A percentile compares a stretch with the other conserved stretches of the same genome.
Conservation (phyloP, 2,329 filamentous ascomycete genomes). For the Colletotrichum kahawae region DNA sequence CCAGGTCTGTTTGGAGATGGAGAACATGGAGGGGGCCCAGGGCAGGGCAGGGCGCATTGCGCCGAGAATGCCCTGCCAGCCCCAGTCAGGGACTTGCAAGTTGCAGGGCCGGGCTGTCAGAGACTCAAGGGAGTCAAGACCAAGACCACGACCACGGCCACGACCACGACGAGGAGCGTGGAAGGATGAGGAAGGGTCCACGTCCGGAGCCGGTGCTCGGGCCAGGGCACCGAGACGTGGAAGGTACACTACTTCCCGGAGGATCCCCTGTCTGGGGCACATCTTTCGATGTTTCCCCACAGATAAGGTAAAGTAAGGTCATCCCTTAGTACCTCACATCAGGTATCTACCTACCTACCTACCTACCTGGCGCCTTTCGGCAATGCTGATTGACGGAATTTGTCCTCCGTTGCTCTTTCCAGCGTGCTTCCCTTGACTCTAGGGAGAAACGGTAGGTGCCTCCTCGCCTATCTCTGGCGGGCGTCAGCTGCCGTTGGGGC, state of each 20-base stretch:
- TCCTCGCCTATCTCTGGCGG: background rate
- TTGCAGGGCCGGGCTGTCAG: background rate
- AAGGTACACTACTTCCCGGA: background rate
- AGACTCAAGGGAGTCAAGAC: background rate
- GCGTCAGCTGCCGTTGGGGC: background rate
- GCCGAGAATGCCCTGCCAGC: background rate
- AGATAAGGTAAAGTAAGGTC: conserved; percentile 11
- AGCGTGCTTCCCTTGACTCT: background rate
- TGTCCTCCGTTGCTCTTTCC: background rate
- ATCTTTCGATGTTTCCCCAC: conserved; percentile 21
- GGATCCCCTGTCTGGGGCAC: background rate
- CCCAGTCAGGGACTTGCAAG: background rate
- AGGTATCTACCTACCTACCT: no score
- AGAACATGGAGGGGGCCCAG: background rate
- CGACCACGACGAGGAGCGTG: no score
- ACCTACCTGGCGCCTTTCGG: background rate
- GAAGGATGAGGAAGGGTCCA: background rate
- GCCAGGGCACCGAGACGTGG: background rate
- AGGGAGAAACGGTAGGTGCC: background rate
- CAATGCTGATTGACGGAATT: conserved; percentile 13
- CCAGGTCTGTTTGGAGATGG: background rate
- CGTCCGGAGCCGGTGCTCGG: background rate
- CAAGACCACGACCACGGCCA: background rate
- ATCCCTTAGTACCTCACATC: no score
- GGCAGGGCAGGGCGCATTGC: background rate